Percentiles rank a stretch among this genome's conserved stretches.
These are phyloP conservation scores for Cladosporium colombiae DNA, from an alignment of 2,329 filamentous ascomycete genomes.

Conservation along the genomic window DNA sequence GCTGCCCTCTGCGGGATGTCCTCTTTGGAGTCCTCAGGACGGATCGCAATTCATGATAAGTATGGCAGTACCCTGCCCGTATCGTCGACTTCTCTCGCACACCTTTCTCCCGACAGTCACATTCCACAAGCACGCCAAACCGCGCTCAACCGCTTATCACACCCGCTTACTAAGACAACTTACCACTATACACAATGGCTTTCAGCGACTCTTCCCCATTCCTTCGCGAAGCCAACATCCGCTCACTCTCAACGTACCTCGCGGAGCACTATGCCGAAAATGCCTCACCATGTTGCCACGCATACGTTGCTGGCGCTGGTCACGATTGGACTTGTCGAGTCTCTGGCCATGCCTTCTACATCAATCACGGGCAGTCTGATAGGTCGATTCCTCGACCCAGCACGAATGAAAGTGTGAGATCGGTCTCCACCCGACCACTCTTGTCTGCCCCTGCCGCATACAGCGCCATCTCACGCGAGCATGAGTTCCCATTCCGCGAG, in stretches of 20 bases:
- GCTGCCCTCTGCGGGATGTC: neutral
- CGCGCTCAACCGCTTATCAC: neutral
- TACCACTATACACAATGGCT: neutral
- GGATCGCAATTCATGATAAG: neutral
- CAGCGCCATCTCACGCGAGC: neutral
- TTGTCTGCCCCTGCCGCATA: neutral
- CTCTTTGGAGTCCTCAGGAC: neutral
- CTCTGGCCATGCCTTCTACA: neutral
- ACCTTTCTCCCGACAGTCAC: neutral
- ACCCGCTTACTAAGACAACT: constrained; percentile 1
- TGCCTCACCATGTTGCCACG: neutral
- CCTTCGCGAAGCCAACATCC: neutral
- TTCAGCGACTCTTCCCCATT: neutral
- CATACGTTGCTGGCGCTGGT: neutral
- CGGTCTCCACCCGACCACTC: neutral
- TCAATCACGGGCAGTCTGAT: neutral
- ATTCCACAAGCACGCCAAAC: neutral
- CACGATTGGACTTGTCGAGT: neutral
- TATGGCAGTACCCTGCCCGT: neutral
- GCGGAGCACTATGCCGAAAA: neutral
- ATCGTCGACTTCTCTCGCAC: neutral
- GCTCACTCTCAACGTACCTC: neutral
- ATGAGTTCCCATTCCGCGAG: neutral
- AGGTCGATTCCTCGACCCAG: neutral
- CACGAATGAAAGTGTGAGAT: neutral